phyloP scores from a whole-genome alignment of 2,329 filamentous ascomycete genomes.

The Botrytis porri region DNA sequence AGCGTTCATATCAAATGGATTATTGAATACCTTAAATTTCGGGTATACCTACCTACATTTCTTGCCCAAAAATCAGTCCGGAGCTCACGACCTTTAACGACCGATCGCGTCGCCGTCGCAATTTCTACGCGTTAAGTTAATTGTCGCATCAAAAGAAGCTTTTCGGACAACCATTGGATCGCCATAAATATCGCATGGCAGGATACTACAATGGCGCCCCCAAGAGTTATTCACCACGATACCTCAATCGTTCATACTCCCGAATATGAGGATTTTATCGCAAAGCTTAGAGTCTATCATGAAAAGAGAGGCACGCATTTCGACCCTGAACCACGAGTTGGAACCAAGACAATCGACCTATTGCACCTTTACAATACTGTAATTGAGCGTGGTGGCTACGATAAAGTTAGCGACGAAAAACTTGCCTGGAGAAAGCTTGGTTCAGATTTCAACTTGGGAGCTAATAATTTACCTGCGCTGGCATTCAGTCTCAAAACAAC shows the following conservation, averaged over 20 bases:
- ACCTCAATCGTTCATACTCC: conserved; percentile 45
- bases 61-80: neutral
- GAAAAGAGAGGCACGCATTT: conserved; percentile 74
- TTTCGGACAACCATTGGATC: conserved; percentile 20
- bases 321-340: conserved; percentile 79
- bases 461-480: conserved; percentile 73
- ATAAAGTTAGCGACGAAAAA: conserved; percentile 78
- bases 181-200: conserved; percentile 26
- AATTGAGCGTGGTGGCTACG: conserved; percentile 76
- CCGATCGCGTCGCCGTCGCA: conserved; percentile 24
- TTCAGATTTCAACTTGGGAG: conserved; percentile 70
- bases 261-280: conserved; percentile 78
- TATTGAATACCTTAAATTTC: neutral
- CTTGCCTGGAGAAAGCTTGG: conserved; percentile 79
- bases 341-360: conserved; percentile 71
- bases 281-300: conserved; percentile 70
- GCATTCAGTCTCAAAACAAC: conserved; percentile 83
- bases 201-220: conserved; percentile 33
- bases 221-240: conserved; percentile 25
- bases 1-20: neutral
- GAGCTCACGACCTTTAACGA: conserved; percentile 11
- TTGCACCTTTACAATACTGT: conserved; percentile 76
- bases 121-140: conserved; percentile 18
- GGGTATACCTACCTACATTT: neutral
- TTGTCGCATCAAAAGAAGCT: conserved; percentile 16